Evolutionary conservation across 345 rosid genomes (phyloP), one percentile per base, ranked within the genome.

Genomic region (Bruguiera parviflora): DNA sequence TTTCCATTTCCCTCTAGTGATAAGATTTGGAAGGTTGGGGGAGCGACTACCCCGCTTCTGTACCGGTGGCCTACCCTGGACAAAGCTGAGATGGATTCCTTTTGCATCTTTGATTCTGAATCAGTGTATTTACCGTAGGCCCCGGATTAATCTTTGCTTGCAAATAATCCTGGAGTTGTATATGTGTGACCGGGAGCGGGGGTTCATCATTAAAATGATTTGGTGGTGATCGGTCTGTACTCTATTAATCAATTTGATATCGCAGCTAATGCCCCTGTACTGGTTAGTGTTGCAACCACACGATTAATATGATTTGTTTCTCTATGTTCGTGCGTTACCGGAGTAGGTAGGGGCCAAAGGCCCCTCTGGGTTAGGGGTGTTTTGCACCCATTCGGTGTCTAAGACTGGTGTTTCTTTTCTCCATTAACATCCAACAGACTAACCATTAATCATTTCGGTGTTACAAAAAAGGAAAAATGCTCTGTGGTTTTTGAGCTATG

Each of bases 11-110:
- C 75, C 7, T 61, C 31, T 1, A 25, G 56, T 20, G 57, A 61
- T 58, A 7, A n/a, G 53, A 19, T 66, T 46, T 60, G 56, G 35
- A 64, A 67, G 28, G 67, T 33, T 51, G 24, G 43, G 2, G 73
- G 61, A 43, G 64, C 47, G 56, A 61, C 62, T 28, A 43, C 69
- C 22, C 66, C 74, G 8, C 71, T 46, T 64, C 47, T 78, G 49
- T 83, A 75, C 63, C 73, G 63, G 39, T 83, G 84, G 84, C 84
- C 86, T 68, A 28, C 60, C 24, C 49, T 75, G 71, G 55, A 35
- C 46, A 78, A 77, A 61, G 75, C 77, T 49, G 74, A 75, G 73
- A 65, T 73, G 56, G 58, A 63, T 71, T 25, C 74, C 53, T 68
- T 51, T 53, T 58, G 63, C 29, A 25, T 75, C 68, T 73, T 78